phyloP scores from a whole-genome alignment of 768 basidiomycete genomes.

The Tubosaeta sp. region DNA sequence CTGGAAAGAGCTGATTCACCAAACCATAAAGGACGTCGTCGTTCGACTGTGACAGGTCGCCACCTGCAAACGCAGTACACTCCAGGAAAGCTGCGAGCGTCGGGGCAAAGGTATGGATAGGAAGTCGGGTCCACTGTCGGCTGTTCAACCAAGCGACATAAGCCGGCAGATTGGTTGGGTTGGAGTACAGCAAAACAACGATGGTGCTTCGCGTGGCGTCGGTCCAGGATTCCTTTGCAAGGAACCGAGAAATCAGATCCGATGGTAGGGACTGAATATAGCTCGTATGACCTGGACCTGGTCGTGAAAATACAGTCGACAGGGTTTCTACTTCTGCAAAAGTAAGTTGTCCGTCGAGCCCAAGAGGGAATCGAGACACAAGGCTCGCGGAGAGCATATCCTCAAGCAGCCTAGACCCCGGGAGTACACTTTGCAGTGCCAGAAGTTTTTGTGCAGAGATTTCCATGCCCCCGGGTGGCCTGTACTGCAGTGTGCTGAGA shows the following conservation, averaged over 20 bases:
- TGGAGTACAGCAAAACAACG: conserved; percentile 41
- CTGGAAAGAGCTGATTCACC: conserved; percentile 22
- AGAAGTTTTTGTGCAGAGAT: conserved; percentile 38
- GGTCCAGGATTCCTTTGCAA: conserved; percentile 42
- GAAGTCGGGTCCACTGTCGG: conserved; percentile 10
- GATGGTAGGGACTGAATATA: conserved; percentile 7
- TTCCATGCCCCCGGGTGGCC: conserved; percentile 3
- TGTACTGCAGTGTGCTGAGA: conserved; percentile 30
- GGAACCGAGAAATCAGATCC: conserved; percentile 33
- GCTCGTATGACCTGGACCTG: not conserved
- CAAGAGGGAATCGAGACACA: conserved; percentile 30
- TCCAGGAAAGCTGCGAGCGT: conserved; percentile 50
- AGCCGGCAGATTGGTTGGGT: conserved; percentile 19
- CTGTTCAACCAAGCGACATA: conserved; percentile 40
- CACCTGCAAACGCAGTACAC: conserved; percentile 15
- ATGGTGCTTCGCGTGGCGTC: conserved; percentile 42
- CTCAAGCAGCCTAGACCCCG: conserved; percentile 39
- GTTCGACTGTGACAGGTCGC: conserved; percentile 18
- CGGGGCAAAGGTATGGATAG: conserved; percentile 30
- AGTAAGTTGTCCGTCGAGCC: conserved; percentile 22
- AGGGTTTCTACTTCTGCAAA: conserved; percentile 6
- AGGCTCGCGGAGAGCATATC: conserved; percentile 43
- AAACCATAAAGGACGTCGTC: conserved; percentile 29
- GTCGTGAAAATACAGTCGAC: conserved; percentile 3
- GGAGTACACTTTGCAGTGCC: conserved; percentile 32